A percentile compares a stretch with the other conserved stretches of the same genome.
Evolutionary conservation across 768 basidiomycete species (phyloP).

Genomic region (Boletus huronensis): DNA sequence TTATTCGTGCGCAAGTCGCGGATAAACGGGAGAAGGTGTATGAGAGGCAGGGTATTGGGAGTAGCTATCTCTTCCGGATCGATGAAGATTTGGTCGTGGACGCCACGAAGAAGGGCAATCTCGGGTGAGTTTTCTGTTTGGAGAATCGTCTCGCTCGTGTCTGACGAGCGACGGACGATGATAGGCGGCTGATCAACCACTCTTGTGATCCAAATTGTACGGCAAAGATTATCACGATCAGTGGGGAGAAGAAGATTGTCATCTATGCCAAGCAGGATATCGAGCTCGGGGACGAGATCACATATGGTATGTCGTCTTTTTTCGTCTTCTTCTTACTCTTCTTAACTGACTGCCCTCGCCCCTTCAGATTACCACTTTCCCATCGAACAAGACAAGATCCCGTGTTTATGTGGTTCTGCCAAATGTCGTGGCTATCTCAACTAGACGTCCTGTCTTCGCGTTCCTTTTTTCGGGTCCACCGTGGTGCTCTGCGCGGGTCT

Average conservation of each 20-base stretch:
- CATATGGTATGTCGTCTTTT: slow-evolving; percentile 69
- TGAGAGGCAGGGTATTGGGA: slow-evolving; percentile 95
- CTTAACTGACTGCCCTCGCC: neutral
- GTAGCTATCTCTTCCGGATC: slow-evolving; percentile 95
- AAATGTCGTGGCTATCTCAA: slow-evolving; percentile 96
- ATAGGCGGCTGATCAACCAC: slow-evolving; percentile 95
- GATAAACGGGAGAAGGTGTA: slow-evolving; percentile 97
- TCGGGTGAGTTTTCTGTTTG: slow-evolving; percentile 62
- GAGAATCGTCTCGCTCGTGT: neutral
- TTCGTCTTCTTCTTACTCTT: neutral
- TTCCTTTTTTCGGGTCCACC: neutral
- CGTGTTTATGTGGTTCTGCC: slow-evolving; percentile 84
- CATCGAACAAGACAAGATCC: slow-evolving; percentile 96
- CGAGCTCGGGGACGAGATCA: slow-evolving; percentile 96
- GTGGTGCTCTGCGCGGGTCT: neutral
- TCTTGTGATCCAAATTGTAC: slow-evolving; percentile 95
- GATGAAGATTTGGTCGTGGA: slow-evolving; percentile 98
- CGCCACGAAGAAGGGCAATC: slow-evolving; percentile 98
- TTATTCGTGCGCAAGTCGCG: slow-evolving; percentile 91
- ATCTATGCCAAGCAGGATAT: slow-evolving; percentile 98
- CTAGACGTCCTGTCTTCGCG: slow-evolving; percentile 40
- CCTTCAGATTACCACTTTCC: slow-evolving; percentile 95
- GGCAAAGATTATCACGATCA: slow-evolving; percentile 89
- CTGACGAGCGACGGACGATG: slow-evolving; percentile 5
- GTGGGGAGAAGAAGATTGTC: slow-evolving; percentile 95